phyloP scores from a whole-genome alignment of 163 green algal genomes.

The Coccomyxa subellipsoidea region DNA sequence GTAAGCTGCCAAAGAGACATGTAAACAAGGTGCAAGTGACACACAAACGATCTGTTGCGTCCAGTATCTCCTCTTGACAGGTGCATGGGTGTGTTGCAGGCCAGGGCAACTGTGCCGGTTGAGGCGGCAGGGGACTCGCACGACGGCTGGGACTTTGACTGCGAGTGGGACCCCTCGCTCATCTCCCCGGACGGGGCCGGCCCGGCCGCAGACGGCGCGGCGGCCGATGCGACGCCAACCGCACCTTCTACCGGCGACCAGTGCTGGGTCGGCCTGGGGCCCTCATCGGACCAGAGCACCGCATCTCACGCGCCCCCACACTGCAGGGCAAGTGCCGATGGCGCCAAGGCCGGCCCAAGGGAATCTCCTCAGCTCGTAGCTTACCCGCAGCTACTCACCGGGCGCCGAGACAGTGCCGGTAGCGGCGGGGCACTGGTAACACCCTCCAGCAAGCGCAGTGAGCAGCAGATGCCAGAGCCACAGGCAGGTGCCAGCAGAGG shows the following conservation, averaged over 20 bases:
- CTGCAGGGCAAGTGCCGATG: neutral
- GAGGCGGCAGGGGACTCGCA: neutral
- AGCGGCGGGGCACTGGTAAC: neutral
- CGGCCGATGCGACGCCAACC: neutral
- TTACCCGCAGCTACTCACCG: neutral
- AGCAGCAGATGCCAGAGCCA: neutral
- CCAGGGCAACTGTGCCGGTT: neutral
- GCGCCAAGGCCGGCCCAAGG: neutral
- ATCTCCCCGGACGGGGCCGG: neutral
- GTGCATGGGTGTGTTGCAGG: neutral
- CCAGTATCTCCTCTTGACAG: neutral
- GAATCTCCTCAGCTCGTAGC: neutral
- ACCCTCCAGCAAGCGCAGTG: neutral
- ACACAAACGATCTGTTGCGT: neutral
- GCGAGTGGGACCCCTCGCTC: neutral
- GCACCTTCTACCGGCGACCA: neutral
- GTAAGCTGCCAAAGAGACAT: no score
- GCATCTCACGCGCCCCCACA: neutral
- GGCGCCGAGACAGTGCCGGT: neutral
- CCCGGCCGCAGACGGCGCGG: neutral
- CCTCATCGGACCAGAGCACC: neutral
- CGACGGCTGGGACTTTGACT: constrained; percentile 6
- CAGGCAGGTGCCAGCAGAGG: neutral
- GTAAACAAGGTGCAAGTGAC: no score
- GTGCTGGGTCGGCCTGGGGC: neutral